Evolutionary conservation across 176 grass and related monocot genomes (phyloP).

Genomic region (Alopecurus myosuroides): DNA sequence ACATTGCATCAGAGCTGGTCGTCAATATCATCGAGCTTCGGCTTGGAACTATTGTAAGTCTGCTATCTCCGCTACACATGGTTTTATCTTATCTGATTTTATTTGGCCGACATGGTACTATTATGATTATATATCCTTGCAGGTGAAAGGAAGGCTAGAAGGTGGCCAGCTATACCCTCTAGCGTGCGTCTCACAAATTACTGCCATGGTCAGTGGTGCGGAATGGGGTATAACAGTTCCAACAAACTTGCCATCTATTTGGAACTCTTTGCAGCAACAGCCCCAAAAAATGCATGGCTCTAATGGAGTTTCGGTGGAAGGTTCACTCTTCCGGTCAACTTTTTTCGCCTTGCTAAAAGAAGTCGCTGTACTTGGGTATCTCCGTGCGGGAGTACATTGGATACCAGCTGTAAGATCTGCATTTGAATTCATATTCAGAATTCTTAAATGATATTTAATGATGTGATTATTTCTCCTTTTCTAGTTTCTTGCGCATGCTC

Average conservation of each 20-base stretch:
- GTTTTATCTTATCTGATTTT: background rate
- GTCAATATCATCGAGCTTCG: conserved; percentile 73
- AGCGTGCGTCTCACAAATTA: conserved; percentile 80
- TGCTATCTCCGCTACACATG: background rate
- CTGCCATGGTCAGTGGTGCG: conserved; percentile 89
- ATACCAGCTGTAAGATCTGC: conserved; percentile 81
- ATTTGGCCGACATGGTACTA: background rate
- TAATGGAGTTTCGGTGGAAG: conserved; percentile 86
- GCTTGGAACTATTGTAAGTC: conserved; percentile 76
- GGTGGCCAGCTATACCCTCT: conserved; percentile 92
- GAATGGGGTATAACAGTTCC: conserved; percentile 83
- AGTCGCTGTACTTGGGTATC: conserved; percentile 60
- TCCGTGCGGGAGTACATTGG: conserved; percentile 87
- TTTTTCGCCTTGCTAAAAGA: conserved; percentile 90
- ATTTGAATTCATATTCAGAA: conserved; percentile 18
- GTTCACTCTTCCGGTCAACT: conserved; percentile 87
- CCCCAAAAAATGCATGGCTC: conserved; percentile 86
- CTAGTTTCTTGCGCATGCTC: conserved; percentile 93
- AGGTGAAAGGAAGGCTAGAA: conserved; percentile 97
- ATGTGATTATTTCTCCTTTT: conserved; percentile 29
- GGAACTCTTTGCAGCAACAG: conserved; percentile 90
- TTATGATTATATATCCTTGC: conserved; percentile 8
- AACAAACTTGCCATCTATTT: conserved; percentile 80
- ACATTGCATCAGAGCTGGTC: conserved; percentile 84
- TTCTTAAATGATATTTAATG: conserved; percentile 14